phyloP scores from a whole-genome alignment of 176 grass and related monocot genomes.

The Elymus sibiricus region DNA sequence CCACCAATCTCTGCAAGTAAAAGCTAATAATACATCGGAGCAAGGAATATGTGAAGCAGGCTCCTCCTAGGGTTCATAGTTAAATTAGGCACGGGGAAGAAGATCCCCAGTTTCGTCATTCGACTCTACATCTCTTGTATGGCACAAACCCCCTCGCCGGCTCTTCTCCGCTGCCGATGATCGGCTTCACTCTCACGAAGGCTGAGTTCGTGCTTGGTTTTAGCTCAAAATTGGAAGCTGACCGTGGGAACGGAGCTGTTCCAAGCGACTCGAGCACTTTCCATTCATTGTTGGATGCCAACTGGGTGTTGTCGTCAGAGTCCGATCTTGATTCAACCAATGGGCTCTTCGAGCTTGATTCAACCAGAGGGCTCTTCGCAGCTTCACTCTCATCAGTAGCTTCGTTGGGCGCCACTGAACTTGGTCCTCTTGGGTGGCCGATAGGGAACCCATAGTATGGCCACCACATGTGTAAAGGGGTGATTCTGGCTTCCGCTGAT shows the following conservation, averaged over 20 bases:
- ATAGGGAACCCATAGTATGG: conserved; percentile 28
- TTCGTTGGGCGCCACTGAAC: neutral
- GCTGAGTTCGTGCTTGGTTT: conserved; percentile 54
- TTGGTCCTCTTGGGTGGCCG: neutral
- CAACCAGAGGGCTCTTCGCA: neutral
- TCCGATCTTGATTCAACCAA: conserved; percentile 18
- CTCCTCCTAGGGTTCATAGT: conserved; percentile 28
- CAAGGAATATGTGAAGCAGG: neutral
- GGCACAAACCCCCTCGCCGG: conserved; percentile 47
- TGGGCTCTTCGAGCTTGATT: conserved; percentile 2
- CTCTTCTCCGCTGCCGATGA: conserved; percentile 15
- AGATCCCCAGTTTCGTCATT: conserved; percentile 10
- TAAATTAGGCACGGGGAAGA: conserved; percentile 29
- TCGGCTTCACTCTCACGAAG: conserved; percentile 41
- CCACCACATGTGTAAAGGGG: conserved; percentile 37
- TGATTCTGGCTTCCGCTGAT: conserved; percentile 6
- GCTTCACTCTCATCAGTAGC: conserved; percentile 1
- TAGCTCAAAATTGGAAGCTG: conserved; percentile 12
- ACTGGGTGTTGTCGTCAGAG: neutral
- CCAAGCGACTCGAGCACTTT: neutral
- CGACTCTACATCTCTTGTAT: conserved; percentile 47
- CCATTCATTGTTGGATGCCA: neutral
- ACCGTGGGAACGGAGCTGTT: neutral
- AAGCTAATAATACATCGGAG: neutral
- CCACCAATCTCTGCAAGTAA: conserved; percentile 9